phyloP scores from a whole-genome alignment of 2,329 filamentous ascomycete genomes.

The Cytospora mali region DNA sequence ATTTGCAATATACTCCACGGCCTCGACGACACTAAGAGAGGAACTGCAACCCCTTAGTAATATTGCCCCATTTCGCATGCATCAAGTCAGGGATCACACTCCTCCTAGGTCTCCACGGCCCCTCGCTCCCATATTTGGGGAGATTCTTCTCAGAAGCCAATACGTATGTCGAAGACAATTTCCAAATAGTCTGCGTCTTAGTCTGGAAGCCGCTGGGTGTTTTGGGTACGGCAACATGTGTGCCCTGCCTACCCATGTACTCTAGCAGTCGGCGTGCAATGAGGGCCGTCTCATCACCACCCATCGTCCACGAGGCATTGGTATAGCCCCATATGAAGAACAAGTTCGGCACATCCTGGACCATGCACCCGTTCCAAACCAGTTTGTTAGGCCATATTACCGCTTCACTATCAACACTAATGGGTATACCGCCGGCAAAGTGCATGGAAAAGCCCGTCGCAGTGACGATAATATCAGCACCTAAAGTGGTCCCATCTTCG shows the following conservation, averaged over 20 bases:
- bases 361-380: slow-evolving; percentile 62
- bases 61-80: slow-evolving; percentile 14
- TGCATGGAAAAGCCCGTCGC: slow-evolving; percentile 63
- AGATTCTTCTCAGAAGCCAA: not conserved
- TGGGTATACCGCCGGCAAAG: slow-evolving; percentile 54
- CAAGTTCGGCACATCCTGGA: slow-evolving; percentile 64
- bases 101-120: slow-evolving; percentile 11
- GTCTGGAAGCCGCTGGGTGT: not conserved
- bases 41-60: slow-evolving; percentile 8
- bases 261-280: slow-evolving; percentile 54
- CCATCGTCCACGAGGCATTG: slow-evolving; percentile 64
- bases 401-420: slow-evolving; percentile 53
- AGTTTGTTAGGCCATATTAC: slow-evolving; percentile 1
- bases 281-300: slow-evolving; percentile 55
- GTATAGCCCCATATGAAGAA: slow-evolving; percentile 62
- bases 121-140: slow-evolving; percentile 16
- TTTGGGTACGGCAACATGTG: slow-evolving; percentile 1
- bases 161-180: slow-evolving; percentile 11
- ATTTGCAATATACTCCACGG: too few relatives aligned
- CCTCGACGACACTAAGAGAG: not conserved
- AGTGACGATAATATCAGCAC: slow-evolving; percentile 64
- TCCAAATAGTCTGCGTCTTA: slow-evolving; percentile 6
- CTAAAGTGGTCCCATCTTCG: slow-evolving; percentile 45
- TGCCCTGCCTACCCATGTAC: slow-evolving; percentile 48
- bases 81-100: slow-evolving; percentile 4